These are phyloP conservation scores for Yamadazyma membranifaciens DNA, from an alignment of 1,139 yeast genomes.

Conservation along the genomic window DNA sequence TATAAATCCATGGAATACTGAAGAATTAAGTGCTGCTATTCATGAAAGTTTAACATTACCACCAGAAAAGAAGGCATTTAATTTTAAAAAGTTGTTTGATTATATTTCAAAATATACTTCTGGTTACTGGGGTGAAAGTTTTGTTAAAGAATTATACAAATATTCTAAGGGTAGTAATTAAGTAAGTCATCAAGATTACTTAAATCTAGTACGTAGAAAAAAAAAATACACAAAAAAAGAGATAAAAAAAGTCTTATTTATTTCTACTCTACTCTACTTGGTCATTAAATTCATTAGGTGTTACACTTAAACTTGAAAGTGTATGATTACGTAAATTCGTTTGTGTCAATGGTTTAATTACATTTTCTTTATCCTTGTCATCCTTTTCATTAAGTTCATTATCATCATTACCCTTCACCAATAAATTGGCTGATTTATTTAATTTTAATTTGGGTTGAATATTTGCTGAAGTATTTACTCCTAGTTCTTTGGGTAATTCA, in stretches of 20 bases:
- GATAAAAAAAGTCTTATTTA: not conserved
- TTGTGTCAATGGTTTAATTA: slow-evolving; percentile 27
- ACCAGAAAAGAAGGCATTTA: slow-evolving; percentile 70
- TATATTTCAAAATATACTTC: slow-evolving; percentile 93
- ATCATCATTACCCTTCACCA: slow-evolving; percentile 3
- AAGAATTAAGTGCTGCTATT: slow-evolving; percentile 84
- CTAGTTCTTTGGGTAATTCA: slow-evolving; percentile 14
- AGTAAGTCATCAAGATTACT: slow-evolving; percentile 2
- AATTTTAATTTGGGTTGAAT: slow-evolving; percentile 7
- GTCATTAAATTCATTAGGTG: slow-evolving; percentile 22
- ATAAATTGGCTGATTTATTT: not conserved
- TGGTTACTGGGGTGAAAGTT: slow-evolving; percentile 95
- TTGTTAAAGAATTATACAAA: slow-evolving; percentile 79
- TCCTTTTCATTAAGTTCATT: slow-evolving; percentile 4
- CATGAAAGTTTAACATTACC: slow-evolving; percentile 85
- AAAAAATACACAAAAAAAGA: not conserved
- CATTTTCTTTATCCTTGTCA: slow-evolving; percentile 16
- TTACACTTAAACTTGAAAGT: slow-evolving; percentile 17
- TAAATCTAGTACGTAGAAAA: not conserved
- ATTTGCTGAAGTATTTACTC: slow-evolving; percentile 12
- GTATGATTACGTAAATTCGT: slow-evolving; percentile 34
- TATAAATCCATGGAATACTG: slow-evolving; percentile 98
- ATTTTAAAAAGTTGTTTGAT: slow-evolving; percentile 78
- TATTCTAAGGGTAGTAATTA: slow-evolving; percentile 21
- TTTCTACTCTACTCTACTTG: slow-evolving; percentile 24